phyloP scores from a whole-genome alignment of 805 yeast species.

The Metschnikowia lochheadii region DNA sequence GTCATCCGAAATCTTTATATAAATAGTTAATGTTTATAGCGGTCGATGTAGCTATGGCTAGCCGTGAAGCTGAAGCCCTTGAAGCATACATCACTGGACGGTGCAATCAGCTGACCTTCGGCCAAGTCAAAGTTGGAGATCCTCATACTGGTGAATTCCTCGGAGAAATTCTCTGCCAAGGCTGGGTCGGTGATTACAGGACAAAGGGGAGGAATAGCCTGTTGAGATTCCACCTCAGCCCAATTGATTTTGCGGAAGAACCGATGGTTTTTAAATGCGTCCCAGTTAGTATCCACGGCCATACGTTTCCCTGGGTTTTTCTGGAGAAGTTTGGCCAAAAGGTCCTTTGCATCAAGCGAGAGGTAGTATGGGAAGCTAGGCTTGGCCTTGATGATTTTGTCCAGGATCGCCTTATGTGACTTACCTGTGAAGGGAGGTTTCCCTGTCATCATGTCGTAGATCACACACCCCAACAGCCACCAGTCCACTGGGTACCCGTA shows the following conservation, averaged over 20 bases:
- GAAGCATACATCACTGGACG: slow-evolving; percentile 19
- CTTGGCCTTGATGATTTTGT: slow-evolving; percentile 34
- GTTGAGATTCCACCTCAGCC: slow-evolving; percentile 28
- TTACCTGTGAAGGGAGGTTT: slow-evolving; percentile 45
- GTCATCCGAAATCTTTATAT: too few relatives aligned
- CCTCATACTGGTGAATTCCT: slow-evolving; percentile 38
- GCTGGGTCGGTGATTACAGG: slow-evolving; percentile 43
- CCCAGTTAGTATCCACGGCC: slow-evolving; percentile 34
- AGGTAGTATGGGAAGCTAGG: slow-evolving; percentile 39
- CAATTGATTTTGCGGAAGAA: slow-evolving; percentile 39
- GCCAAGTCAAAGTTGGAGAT: slow-evolving; percentile 18
- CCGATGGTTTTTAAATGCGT: slow-evolving; percentile 30
- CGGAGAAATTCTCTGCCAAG: slow-evolving; percentile 43
- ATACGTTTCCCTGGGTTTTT: slow-evolving; percentile 35
- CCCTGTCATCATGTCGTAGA: slow-evolving; percentile 41
- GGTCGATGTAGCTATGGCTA: slow-evolving; percentile 33
- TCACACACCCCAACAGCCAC: slow-evolving; percentile 47
- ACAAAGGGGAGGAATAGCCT: slow-evolving; percentile 35
- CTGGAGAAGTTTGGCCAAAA: slow-evolving; percentile 35
- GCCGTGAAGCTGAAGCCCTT: slow-evolving; percentile 46
- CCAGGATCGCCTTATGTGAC: slow-evolving; percentile 36
- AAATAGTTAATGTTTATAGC: slow-evolving; percentile 11
- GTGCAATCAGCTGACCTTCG: slow-evolving; percentile 9
- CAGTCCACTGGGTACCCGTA: slow-evolving; percentile 50
- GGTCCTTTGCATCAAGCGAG: slow-evolving; percentile 40